Base-by-base conservation (phyloP, 1,284 basidiomycete species). In the Tylopilus microsporus region DNA sequence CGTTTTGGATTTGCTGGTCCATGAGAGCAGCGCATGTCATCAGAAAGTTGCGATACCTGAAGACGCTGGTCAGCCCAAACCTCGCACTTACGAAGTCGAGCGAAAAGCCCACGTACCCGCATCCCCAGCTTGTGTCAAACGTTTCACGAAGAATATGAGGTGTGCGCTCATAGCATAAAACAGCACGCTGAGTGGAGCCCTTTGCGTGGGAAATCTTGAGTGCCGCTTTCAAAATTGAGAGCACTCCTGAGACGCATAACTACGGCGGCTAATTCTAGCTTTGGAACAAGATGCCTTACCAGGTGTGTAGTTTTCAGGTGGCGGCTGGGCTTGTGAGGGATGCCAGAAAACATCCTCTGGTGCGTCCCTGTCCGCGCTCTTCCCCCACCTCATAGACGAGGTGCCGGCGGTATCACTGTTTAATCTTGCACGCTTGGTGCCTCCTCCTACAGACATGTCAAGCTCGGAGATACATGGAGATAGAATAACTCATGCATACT, bases 31-130 rank as follows among this genome's bases (percentile, higher is more conserved):
- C 78, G 62, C 92, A 91, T 5, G 80, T 77, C 88, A 95, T 94
- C 57, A 91, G 66, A 66, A 88, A 92, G 69, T 94, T 94, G 37
- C 92, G 86, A 69, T 94, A 94, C n/a, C 89, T 91, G 61, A 46
- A n/a, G 15, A 49, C 18, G 13, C 7, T 25, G 25, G 43, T 62
- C 32, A 60, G 56, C 34, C 45, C 50, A 43, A 50, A 56, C 13
- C 12, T 51, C 25, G 15, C n/a, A 18, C n/a, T 52, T 57, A 5
- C 32, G 42, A 49, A 52, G 46, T 37, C 48, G 21, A 6, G 8
- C 12, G n/a, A 42, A 46, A 25, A 59, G 51, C 25, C 50, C 46
- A 71, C 79, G 56, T 69, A 84, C 90, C 85, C 85, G 72, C 91
- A 91, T 34, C 88, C 89, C 90, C 84, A 91, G 21, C 61, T 67